A percentile compares a stretch with the other conserved stretches of the same genome.
Evolutionary conservation across 495 filamentous ascomycete species (phyloP).

Genomic region (Aspergillus cristatus): DNA sequence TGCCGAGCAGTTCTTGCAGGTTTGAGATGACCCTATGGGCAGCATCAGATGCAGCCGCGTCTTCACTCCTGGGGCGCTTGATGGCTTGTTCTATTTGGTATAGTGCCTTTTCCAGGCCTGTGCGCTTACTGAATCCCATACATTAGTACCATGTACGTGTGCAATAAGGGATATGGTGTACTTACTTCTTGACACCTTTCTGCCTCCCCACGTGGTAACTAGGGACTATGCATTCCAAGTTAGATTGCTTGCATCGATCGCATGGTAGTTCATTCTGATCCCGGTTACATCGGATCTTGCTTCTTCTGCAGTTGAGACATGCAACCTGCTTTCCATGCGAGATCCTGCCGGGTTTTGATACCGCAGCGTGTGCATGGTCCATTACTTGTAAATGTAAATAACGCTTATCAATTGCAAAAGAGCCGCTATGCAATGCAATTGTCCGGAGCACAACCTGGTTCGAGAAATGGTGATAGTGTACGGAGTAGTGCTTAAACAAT

Average conservation of each 20-base stretch:
- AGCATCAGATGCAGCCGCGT: constrained; percentile 38
- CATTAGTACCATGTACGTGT: neutral
- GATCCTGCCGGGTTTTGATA: constrained; percentile 1
- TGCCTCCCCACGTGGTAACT: constrained; percentile 61
- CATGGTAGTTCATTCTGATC: constrained; percentile 40
- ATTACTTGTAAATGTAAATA: constrained; percentile 4
- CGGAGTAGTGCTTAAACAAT: too few relatives aligned
- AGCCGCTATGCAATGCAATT: too few relatives aligned
- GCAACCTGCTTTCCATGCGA: constrained; percentile 44
- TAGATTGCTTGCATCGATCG: constrained; percentile 51
- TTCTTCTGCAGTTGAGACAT: constrained; percentile 58
- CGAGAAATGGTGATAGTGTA: too few relatives aligned
- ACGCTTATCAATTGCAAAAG: too few relatives aligned
- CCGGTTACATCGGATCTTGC: constrained; percentile 59
- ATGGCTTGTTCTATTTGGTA: constrained; percentile 66
- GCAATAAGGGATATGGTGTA: constrained; percentile 2
- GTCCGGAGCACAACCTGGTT: too few relatives aligned
- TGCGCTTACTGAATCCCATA: constrained; percentile 49
- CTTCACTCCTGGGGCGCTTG: constrained; percentile 43
- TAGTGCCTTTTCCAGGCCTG: constrained; percentile 62
- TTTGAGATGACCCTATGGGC: constrained; percentile 44
- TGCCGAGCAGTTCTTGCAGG: constrained; percentile 46
- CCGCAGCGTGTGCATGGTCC: constrained; percentile 3
- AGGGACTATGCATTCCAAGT: constrained; percentile 54
- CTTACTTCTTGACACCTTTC: constrained; percentile 68